These are phyloP conservation scores for Suillus clintonianus DNA, from an alignment of 768 basidiomycete species.

Conservation along the genomic window DNA sequence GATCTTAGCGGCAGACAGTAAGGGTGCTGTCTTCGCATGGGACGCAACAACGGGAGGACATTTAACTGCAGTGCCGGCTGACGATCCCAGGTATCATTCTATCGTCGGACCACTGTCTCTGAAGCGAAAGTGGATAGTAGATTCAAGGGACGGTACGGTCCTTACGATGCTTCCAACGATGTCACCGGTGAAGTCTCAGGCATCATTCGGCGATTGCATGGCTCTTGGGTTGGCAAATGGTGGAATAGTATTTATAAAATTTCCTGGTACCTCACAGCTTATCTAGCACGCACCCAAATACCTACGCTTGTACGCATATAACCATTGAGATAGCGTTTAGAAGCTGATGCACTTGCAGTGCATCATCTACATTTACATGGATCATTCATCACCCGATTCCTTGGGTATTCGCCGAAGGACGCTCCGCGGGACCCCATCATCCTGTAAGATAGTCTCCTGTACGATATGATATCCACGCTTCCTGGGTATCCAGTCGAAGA, in stretches of 20 bases:
- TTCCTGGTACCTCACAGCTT: slow-evolving; percentile 13
- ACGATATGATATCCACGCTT: slow-evolving; percentile 50
- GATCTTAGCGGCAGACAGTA: slow-evolving; percentile 27
- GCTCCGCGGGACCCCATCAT: slow-evolving; percentile 60
- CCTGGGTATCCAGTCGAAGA: slow-evolving; percentile 51
- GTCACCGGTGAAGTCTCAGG: slow-evolving; percentile 24
- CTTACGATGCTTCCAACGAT: slow-evolving; percentile 30
- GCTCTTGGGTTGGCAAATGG: slow-evolving; percentile 31
- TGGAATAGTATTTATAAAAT: slow-evolving; percentile 26
- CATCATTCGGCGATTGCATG: slow-evolving; percentile 22
- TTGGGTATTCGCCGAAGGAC: slow-evolving; percentile 46
- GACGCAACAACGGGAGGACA: slow-evolving; percentile 20
- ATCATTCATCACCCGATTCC: neutral
- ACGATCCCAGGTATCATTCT: slow-evolving; percentile 15
- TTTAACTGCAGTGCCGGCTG: slow-evolving; percentile 18
- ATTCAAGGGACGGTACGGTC: slow-evolving; percentile 13
- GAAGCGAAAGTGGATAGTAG: slow-evolving; percentile 26
- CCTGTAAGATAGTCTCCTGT: slow-evolving; percentile 48
- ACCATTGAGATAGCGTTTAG: neutral
- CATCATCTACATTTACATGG: neutral
- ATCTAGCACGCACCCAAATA: neutral
- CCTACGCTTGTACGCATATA: neutral
- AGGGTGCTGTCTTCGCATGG: slow-evolving; percentile 27
- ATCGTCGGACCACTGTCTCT: slow-evolving; percentile 13
- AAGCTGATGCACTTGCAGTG: neutral